Conservation (phyloP, 495 filamentous ascomycete genomes). For the Parathielavia hyrcaniae region DNA sequence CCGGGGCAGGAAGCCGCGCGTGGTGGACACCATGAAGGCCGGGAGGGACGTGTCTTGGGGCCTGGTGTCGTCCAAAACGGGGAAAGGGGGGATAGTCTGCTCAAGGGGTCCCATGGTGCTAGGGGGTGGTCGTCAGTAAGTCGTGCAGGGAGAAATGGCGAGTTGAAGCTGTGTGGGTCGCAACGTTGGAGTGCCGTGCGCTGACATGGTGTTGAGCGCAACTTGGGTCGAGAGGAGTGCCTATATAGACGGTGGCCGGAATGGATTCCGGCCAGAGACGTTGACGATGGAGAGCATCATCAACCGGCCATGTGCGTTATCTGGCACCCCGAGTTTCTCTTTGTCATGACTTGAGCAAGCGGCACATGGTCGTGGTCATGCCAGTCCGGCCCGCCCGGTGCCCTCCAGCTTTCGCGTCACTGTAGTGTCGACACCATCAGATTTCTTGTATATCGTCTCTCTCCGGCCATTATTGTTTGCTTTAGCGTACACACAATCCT, state of each 20-base stretch:
- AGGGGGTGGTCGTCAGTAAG: slow-evolving; percentile 7
- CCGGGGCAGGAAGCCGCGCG: slow-evolving; percentile 70
- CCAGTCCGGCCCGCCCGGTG: too few species aligned
- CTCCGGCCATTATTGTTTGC: too few species aligned
- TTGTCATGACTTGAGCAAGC: slow-evolving; percentile 24
- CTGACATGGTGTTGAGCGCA: slow-evolving; percentile 13
- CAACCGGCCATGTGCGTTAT: slow-evolving; percentile 1
- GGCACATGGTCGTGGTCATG: neutral
- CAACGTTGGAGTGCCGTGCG: neutral
- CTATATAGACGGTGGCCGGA: slow-evolving; percentile 57
- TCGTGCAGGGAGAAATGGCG: neutral
- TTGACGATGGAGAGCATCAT: slow-evolving; percentile 5
- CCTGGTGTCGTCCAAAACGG: slow-evolving; percentile 36
- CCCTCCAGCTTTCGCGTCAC: too few species aligned
- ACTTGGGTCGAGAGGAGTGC: slow-evolving; percentile 32
- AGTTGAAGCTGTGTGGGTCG: neutral
- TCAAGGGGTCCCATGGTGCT: slow-evolving; percentile 35
- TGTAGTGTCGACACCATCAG: too few species aligned
- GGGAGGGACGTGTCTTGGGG: slow-evolving; percentile 50
- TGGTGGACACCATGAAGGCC: slow-evolving; percentile 82
- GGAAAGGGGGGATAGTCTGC: slow-evolving; percentile 29
- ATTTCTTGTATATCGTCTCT: too few species aligned
- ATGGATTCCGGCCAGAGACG: slow-evolving; percentile 53
- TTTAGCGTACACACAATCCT: too few species aligned
- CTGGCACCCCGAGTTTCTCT: slow-evolving; percentile 21